Evolutionary conservation across 768 basidiomycete genomes (phyloP).

Genomic region (Pilatotrama ljubarskyi): DNA sequence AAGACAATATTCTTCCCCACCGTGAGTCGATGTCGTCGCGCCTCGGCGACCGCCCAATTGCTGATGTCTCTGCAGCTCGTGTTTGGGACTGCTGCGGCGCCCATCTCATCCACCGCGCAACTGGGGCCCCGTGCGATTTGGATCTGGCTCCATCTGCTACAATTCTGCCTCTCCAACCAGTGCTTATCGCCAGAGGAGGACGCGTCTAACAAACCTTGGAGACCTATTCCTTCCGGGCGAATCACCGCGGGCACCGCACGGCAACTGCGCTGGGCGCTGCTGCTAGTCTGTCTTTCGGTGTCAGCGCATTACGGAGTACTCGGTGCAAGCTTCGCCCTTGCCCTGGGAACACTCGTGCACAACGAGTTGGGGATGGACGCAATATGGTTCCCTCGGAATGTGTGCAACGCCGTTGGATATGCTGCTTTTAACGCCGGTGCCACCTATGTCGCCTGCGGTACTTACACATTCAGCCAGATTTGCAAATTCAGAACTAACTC

Average conservation of each 20-base stretch:
- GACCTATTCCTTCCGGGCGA: conserved; percentile 40
- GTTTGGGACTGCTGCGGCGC: conserved; percentile 21
- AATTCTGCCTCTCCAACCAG: conserved; percentile 38
- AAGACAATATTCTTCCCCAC: conserved; percentile 35
- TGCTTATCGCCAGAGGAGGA: conserved; percentile 32
- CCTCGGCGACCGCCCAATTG: neutral
- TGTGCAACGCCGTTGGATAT: conserved; percentile 36
- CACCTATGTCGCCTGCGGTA: conserved; percentile 28
- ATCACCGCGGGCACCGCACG: conserved; percentile 27
- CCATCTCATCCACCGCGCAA: neutral
- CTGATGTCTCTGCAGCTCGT: conserved; percentile 21
- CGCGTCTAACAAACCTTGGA: conserved; percentile 36
- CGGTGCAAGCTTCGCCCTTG: conserved; percentile 26
- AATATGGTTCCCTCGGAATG: conserved; percentile 33
- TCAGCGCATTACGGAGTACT: conserved; percentile 18
- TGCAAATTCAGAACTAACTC: neutral
- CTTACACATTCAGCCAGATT: neutral
- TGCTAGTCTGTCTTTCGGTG: conserved; percentile 29
- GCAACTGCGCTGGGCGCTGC: conserved; percentile 35
- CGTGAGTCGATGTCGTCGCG: conserved; percentile 21
- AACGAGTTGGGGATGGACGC: conserved; percentile 33
- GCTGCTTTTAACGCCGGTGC: conserved; percentile 37
- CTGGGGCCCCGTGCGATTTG: conserved; percentile 22
- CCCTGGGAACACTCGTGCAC: conserved; percentile 28
- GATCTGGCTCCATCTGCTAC: conserved; percentile 37